Evolutionary conservation across 176 grass and related monocot genomes (phyloP).

Genomic region (Phragmites australis): DNA sequence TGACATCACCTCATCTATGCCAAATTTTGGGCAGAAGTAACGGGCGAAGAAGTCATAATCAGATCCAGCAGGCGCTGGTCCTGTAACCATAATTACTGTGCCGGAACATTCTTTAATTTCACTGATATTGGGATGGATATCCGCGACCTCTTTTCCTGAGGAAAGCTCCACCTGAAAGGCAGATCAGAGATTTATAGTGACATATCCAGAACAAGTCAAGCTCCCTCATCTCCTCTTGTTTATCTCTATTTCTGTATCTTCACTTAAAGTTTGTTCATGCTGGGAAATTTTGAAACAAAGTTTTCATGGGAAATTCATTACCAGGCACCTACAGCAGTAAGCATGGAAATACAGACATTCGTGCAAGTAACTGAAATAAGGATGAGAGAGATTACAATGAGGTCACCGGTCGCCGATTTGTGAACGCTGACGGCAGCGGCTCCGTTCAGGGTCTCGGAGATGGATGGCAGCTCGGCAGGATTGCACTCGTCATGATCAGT

Average conservation of each 20-base stretch:
- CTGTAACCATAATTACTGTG: constrained; percentile 63
- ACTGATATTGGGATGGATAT: constrained; percentile 55
- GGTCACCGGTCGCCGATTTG: constrained; percentile 44
- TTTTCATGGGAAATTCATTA: neutral
- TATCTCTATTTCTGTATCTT: neutral
- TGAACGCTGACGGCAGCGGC: constrained; percentile 51
- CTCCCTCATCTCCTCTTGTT: neutral
- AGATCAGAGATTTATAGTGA: neutral
- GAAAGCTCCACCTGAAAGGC: constrained; percentile 71
- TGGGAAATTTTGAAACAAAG: neutral
- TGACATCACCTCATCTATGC: constrained; percentile 64
- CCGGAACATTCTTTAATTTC: constrained; percentile 55
- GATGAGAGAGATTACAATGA: constrained; percentile 51
- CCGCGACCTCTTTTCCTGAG: constrained; percentile 64
- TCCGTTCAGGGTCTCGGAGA: constrained; percentile 68
- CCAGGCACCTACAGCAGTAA: neutral
- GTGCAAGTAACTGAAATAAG: neutral
- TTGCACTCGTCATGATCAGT: constrained; percentile 42
- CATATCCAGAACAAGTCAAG: neutral
- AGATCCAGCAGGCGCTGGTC: constrained; percentile 61
- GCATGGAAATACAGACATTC: neutral
- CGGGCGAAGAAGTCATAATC: constrained; percentile 77
- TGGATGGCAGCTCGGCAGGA: constrained; percentile 36
- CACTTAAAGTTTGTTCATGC: neutral
- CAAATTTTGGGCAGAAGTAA: constrained; percentile 65